Conservation (phyloP, 2,329 filamentous ascomycete species). For the Metarhizium anisopliae region DNA sequence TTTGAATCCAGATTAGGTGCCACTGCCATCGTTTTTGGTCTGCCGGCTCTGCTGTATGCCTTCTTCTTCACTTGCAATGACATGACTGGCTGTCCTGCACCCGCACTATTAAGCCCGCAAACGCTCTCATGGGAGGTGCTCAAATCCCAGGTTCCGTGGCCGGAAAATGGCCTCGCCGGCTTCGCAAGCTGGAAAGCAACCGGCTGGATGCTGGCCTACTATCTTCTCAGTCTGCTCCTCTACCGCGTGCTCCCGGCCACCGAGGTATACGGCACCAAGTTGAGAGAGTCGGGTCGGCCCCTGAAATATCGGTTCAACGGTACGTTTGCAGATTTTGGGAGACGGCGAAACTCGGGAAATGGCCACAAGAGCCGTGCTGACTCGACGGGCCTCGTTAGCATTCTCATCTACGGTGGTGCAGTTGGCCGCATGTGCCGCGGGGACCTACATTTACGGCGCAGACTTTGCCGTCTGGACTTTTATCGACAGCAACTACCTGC, state of each 20-base stretch:
- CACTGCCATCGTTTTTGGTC: slow-evolving; percentile 62
- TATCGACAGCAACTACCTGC: slow-evolving; percentile 79
- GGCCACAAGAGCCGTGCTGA: background rate
- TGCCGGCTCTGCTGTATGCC: slow-evolving; percentile 65
- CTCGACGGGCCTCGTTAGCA: slow-evolving; percentile 35
- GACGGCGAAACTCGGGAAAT: too few species aligned
- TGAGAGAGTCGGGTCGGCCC: slow-evolving; percentile 54
- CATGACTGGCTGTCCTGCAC: slow-evolving; percentile 74
- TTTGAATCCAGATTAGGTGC: slow-evolving; percentile 53
- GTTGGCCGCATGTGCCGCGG: slow-evolving; percentile 55
- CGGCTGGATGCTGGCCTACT: slow-evolving; percentile 63
- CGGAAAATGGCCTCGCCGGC: slow-evolving; percentile 53
- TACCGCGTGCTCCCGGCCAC: slow-evolving; percentile 66
- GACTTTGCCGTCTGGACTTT: slow-evolving; percentile 82
- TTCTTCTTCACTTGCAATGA: slow-evolving; percentile 82
- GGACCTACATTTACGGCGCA: slow-evolving; percentile 65
- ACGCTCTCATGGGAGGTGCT: slow-evolving; percentile 59
- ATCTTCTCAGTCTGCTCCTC: slow-evolving; percentile 61
- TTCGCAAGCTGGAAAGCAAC: slow-evolving; percentile 59
- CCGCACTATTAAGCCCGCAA: slow-evolving; percentile 60
- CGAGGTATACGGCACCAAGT: slow-evolving; percentile 55
- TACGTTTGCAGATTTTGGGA: slow-evolving; percentile 22
- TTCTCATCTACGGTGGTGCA: slow-evolving; percentile 65
- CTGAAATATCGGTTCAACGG: slow-evolving; percentile 74
- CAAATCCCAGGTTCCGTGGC: slow-evolving; percentile 71